phyloP scores from a whole-genome alignment of 495 filamentous ascomycete species.

The Halenospora varia region DNA sequence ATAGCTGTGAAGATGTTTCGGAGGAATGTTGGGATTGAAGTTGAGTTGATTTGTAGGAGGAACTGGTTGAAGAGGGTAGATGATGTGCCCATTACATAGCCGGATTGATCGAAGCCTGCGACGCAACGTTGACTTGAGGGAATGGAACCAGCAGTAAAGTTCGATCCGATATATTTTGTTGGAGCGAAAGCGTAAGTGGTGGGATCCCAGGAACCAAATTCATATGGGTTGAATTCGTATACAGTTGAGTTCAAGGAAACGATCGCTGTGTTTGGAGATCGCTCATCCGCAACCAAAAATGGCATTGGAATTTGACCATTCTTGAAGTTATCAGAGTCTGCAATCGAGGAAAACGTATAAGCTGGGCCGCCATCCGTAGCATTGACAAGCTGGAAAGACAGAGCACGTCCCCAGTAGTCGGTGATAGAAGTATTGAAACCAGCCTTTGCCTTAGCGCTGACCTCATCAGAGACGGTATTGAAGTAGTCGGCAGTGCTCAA shows the following conservation, averaged over 20 bases:
- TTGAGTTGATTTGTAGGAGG: conserved; percentile 54
- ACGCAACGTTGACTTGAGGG: conserved; percentile 50
- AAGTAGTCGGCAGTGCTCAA: conserved; percentile 60
- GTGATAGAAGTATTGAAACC: conserved; percentile 77
- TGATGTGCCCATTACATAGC: conserved; percentile 88
- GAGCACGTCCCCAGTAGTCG: conserved; percentile 80
- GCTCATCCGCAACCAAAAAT: conserved; percentile 71
- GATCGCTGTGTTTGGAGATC: conserved; percentile 59
- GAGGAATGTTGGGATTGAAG: conserved; percentile 48
- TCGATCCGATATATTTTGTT: conserved; percentile 70
- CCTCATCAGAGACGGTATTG: conserved; percentile 54
- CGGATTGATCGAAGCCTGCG: conserved; percentile 77
- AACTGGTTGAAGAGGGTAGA: conserved; percentile 83
- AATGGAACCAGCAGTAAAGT: conserved; percentile 65
- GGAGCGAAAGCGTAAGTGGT: conserved; percentile 77
- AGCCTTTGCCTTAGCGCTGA: conserved; percentile 61
- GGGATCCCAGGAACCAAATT: conserved; percentile 82
- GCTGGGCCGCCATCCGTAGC: conserved; percentile 68
- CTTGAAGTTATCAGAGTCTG: conserved; percentile 58
- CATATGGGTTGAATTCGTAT: conserved; percentile 83
- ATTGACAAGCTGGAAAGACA: conserved; percentile 83
- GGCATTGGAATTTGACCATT: conserved; percentile 78
- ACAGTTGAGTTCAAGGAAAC: conserved; percentile 76
- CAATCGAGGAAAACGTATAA: conserved; percentile 89
- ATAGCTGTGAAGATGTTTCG: conserved; percentile 50